Conservation (phyloP, 768 basidiomycete species). For the Albatrellus ellisii region DNA sequence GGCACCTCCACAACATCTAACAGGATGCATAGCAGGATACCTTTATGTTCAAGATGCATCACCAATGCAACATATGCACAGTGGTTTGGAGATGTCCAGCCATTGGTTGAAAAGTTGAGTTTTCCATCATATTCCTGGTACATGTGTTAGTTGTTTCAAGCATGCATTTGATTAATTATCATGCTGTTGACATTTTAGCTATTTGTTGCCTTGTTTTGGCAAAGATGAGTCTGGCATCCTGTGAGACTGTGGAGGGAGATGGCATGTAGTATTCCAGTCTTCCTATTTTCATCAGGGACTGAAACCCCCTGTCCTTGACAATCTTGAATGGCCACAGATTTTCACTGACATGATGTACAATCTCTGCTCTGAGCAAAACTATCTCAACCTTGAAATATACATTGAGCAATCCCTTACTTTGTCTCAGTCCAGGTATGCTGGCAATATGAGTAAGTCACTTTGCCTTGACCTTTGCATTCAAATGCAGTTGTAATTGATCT, state of each 20-base stretch:
- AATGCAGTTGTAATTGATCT: conserved; percentile 17
- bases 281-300: conserved; percentile 21
- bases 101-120: conserved; percentile 23
- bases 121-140: conserved; percentile 19
- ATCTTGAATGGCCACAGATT: conserved; percentile 22
- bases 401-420: conserved; percentile 11
- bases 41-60: conserved; percentile 22
- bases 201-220: conserved; percentile 13
- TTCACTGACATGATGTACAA: conserved; percentile 25
- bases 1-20: conserved; percentile 28
- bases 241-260: conserved; percentile 19
- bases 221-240: conserved; percentile 22
- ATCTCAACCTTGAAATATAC: too few relatives aligned
- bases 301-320: conserved; percentile 22
- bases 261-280: conserved; percentile 24
- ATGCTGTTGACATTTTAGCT: conserved; percentile 12
- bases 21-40: conserved; percentile 16
- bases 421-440: conserved; percentile 17
- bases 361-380: conserved; percentile 16
- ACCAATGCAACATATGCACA: conserved; percentile 19
- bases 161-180: background rate
- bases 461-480: conserved; percentile 17
- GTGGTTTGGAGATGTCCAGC: conserved; percentile 27
- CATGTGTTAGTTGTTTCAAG: background rate
- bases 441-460: conserved; percentile 20